Percentiles rank a stretch among this genome's conserved stretches.
Evolutionary conservation across 352 stramenopile genomes (phyloP).

Genomic region (Halophytophthora batemanensis): DNA sequence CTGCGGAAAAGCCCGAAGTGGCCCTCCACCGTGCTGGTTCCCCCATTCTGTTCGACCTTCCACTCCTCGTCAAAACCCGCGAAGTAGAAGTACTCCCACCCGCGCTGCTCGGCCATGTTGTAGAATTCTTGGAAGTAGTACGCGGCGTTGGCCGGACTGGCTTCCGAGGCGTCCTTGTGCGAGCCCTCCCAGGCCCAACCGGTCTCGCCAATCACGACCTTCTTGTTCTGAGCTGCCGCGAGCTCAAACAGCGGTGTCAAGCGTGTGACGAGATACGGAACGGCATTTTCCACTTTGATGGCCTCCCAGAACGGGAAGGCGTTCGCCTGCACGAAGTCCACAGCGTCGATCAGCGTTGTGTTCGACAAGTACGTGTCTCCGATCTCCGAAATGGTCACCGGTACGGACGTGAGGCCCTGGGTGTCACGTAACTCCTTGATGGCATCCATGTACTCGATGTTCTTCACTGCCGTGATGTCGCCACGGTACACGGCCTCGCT

Average conservation of each 20-base stretch:
- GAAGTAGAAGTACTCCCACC: conserved; percentile 71
- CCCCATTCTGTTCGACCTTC: conserved; percentile 30
- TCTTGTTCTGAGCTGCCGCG: conserved; percentile 30
- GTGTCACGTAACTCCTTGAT: conserved; percentile 33
- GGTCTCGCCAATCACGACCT: conserved; percentile 64
- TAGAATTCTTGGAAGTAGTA: conserved; percentile 63
- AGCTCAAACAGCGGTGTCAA: conserved; percentile 37
- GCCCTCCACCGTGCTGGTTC: conserved; percentile 49
- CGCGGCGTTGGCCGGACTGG: conserved; percentile 39
- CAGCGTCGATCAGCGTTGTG: conserved; percentile 37
- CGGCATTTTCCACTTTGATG: conserved; percentile 30
- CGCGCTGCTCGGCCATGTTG: conserved; percentile 29
- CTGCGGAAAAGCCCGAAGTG: conserved; percentile 57
- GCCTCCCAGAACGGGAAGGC: conserved; percentile 72
- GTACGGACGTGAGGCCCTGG: conserved; percentile 25
- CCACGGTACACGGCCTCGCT: conserved; percentile 67
- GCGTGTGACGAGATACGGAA: conserved; percentile 35
- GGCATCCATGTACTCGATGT: conserved; percentile 38
- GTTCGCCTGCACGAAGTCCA: conserved; percentile 63
- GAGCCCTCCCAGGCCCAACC: conserved; percentile 52
- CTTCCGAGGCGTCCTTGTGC: conserved; percentile 32
- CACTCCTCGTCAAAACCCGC: conserved; percentile 60
- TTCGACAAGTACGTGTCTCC: conserved; percentile 55
- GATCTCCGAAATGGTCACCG: conserved; percentile 67
- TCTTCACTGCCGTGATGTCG: conserved; percentile 42